Percentiles rank a stretch among this genome's conserved stretches.
Conservation (phyloP, 2,329 filamentous ascomycete genomes). For the Colletotrichum gloeosporioides region DNA sequence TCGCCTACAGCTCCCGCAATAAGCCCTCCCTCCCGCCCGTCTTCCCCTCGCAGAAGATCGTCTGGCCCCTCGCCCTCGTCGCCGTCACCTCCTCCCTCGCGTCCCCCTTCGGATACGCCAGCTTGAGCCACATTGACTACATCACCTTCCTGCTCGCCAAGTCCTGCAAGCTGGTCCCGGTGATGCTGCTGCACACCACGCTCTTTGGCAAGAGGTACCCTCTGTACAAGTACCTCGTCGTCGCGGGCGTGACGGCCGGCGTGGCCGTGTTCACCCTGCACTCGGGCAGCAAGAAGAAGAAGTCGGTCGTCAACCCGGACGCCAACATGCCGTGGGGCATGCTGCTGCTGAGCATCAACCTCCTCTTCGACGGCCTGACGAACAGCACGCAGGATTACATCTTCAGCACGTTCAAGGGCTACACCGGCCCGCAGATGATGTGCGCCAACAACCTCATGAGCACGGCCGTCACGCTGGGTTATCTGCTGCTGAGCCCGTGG, state of each 20-base stretch:
- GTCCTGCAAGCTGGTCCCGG: conserved; percentile 97
- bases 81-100: conserved; percentile 85
- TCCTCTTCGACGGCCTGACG: conserved; percentile 94
- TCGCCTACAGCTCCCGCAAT: conserved; percentile 66
- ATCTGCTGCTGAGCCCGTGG: conserved; percentile 81
- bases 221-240: conserved; percentile 94
- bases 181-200: conserved; percentile 96
- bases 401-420: conserved; percentile 79
- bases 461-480: conserved; percentile 76
- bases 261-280: conserved; percentile 96
- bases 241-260: conserved; percentile 86
- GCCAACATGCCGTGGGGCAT: conserved; percentile 79
- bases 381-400: conserved; percentile 98
- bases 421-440: conserved; percentile 98
- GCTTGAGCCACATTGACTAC: conserved; percentile 93
- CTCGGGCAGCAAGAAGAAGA: conserved; percentile 62
- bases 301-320: conserved; percentile 46
- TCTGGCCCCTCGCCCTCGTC: conserved; percentile 82
- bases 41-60: conserved; percentile 78
- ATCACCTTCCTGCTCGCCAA: conserved; percentile 98
- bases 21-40: conserved; percentile 63
- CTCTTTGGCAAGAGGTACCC: conserved; percentile 90
- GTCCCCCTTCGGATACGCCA: conserved; percentile 94
- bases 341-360: conserved; percentile 82
- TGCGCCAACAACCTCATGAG: conserved; percentile 93